phyloP scores from a whole-genome alignment of 2,329 filamentous ascomycete species.

The Emydomyces testavorans region DNA sequence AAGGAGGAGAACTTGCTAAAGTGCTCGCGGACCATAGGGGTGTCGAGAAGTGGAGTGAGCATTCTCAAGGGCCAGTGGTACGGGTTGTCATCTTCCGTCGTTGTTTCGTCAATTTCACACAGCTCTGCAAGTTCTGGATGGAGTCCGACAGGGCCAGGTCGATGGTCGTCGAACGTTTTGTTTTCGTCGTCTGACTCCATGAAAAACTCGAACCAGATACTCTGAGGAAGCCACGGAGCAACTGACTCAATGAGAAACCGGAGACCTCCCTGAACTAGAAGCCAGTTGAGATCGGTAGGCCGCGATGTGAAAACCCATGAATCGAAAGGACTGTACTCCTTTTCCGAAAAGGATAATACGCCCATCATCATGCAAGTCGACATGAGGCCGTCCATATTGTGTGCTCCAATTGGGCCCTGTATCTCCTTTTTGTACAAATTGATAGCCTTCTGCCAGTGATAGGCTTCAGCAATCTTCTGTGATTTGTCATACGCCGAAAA shows the following conservation, averaged over 20 bases:
- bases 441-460: constrained; percentile 32
- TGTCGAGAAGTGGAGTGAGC: constrained; percentile 25
- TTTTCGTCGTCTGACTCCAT: constrained; percentile 20
- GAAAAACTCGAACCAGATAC: constrained; percentile 29
- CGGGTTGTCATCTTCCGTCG: constrained; percentile 25
- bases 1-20: constrained; percentile 24
- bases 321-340: constrained; percentile 23
- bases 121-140: constrained; percentile 26
- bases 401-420: constrained; percentile 16
- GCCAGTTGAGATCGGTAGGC: constrained; percentile 27
- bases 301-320: constrained; percentile 30
- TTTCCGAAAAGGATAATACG: constrained; percentile 26
- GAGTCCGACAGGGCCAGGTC: constrained; percentile 22
- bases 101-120: constrained; percentile 25
- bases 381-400: constrained; percentile 32
- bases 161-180: constrained; percentile 22
- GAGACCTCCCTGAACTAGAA: constrained; percentile 27
- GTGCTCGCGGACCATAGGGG: constrained; percentile 20
- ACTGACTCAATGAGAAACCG: constrained; percentile 24
- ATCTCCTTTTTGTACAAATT: constrained; percentile 28
- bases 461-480: constrained; percentile 24
- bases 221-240: constrained; percentile 21
- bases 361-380: constrained; percentile 30
- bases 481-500: constrained; percentile 20
- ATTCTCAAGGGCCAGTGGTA: constrained; percentile 30